A percentile compares a stretch with the other conserved stretches of the same genome.
phyloP scores from a whole-genome alignment of 768 basidiomycete species.

The Tulasnella sp. region DNA sequence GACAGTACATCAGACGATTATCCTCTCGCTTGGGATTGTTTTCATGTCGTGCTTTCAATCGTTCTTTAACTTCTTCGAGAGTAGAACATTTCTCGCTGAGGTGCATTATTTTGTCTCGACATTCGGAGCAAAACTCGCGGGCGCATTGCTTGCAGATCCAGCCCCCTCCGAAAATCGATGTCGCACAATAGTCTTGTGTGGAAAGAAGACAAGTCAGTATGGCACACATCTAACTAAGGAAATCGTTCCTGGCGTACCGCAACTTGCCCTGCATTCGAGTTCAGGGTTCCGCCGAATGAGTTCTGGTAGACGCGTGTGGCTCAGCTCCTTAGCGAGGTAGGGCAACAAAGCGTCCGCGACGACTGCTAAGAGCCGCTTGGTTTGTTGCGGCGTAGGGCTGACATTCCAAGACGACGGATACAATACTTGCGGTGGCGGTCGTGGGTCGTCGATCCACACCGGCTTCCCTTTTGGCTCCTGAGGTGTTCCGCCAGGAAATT shows the following conservation, averaged over 20 bases:
- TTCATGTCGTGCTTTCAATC: neutral
- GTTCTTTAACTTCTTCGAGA: constrained; percentile 41
- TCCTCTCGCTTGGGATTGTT: neutral
- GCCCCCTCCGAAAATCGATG: constrained; percentile 84
- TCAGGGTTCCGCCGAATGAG: constrained; percentile 76
- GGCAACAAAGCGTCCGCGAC: constrained; percentile 72
- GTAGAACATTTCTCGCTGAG: constrained; percentile 62
- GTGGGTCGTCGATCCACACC: neutral
- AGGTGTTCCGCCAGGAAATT: constrained; percentile 20
- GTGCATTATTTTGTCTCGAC: constrained; percentile 69
- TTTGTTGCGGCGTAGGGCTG: neutral
- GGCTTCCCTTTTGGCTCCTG: neutral
- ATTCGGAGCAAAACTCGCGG: constrained; percentile 85
- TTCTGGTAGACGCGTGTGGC: constrained; percentile 59
- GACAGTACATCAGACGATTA: constrained; percentile 31
- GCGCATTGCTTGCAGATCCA: constrained; percentile 94
- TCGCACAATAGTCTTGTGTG: constrained; percentile 87
- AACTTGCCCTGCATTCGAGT: constrained; percentile 80
- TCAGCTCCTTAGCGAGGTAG: constrained; percentile 63
- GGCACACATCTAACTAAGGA: neutral
- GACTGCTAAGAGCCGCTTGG: constrained; percentile 44
- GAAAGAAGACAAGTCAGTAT: neutral
- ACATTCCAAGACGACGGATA: constrained; percentile 31
- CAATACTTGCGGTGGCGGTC: neutral
- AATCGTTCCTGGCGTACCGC: constrained; percentile 57